Conservation (phyloP, 2,329 filamentous ascomycete genomes). For the Hypoxylon sp. region DNA sequence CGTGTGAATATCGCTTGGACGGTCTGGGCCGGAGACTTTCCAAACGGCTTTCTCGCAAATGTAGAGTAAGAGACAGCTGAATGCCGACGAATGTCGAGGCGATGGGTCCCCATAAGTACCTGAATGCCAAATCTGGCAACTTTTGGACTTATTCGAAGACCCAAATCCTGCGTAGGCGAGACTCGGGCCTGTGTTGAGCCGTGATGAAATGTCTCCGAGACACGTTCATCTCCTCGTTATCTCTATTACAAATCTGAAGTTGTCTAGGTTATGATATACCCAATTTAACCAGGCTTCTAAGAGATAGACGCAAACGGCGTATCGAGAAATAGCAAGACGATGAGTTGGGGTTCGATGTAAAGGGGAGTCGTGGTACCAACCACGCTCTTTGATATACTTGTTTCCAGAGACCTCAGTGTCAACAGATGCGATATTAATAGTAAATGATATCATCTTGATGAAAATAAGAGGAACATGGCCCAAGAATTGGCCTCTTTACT, state of each 20-base stretch:
- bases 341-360: background rate
- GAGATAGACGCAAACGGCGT: background rate
- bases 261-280: background rate
- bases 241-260: slow-evolving; percentile 11
- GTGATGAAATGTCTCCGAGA: slow-evolving; percentile 30
- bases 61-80: background rate
- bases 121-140: background rate
- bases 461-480: background rate
- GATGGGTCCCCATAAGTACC: background rate
- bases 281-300: background rate
- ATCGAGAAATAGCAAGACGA: background rate
- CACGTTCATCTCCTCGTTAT: background rate
- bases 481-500: background rate
- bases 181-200: slow-evolving; percentile 33
- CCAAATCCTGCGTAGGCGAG: slow-evolving; percentile 1
- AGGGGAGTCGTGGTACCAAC: background rate
- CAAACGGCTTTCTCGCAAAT: background rate
- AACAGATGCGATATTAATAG: background rate
- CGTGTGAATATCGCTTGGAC: slow-evolving; percentile 1
- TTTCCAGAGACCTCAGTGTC: background rate
- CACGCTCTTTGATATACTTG: background rate
- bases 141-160: slow-evolving; percentile 7
- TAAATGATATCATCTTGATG: background rate
- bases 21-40: slow-evolving; percentile 25
- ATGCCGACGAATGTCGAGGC: background rate